Percentiles rank a stretch among this genome's conserved stretches.
These are phyloP conservation scores for Leishmania amazonensis DNA, from an alignment of 208 protist species.

Conservation along the genomic window DNA sequence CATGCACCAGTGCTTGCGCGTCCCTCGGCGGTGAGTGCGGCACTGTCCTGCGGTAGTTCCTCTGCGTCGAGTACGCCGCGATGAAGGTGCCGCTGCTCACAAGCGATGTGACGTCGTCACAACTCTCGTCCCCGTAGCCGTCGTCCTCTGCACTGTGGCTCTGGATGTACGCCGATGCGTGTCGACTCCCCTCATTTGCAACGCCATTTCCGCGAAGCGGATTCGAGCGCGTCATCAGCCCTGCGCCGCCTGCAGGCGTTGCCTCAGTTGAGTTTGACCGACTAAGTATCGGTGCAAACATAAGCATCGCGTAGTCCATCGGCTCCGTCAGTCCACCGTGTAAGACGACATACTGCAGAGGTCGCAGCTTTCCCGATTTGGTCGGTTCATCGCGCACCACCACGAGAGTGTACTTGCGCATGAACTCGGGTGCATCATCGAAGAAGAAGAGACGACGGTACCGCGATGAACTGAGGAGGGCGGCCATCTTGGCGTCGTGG, in stretches of 20 bases:
- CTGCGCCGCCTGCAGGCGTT: not conserved
- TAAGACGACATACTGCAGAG: constrained; percentile 74
- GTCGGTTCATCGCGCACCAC: constrained; percentile 36
- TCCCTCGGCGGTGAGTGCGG: not conserved
- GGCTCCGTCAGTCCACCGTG: constrained; percentile 71
- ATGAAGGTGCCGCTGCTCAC: not conserved
- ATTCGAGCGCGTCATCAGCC: not conserved
- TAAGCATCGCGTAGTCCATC: constrained; percentile 73
- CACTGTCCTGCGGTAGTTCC: not conserved
- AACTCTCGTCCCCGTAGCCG: not conserved
- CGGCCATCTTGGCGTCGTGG: constrained; percentile 8
- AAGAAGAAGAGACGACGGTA: constrained; percentile 53
- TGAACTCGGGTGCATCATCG: constrained; percentile 62
- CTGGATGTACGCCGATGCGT: not conserved
- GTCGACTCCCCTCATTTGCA: not conserved
- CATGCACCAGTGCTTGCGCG: not conserved
- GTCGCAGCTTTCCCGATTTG: constrained; percentile 18
- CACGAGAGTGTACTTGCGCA: constrained; percentile 78
- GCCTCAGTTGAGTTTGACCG: constrained; percentile 19
- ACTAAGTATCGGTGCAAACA: constrained; percentile 58
- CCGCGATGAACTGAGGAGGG: constrained; percentile 4
- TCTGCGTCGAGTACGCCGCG: not conserved
- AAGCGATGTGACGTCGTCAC: not conserved
- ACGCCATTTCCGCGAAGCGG: not conserved
- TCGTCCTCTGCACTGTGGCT: not conserved